Percentiles rank a stretch among this genome's conserved stretches.
phyloP scores from a whole-genome alignment of 2,329 filamentous ascomycete species.

The Zymoseptoria brevis region DNA sequence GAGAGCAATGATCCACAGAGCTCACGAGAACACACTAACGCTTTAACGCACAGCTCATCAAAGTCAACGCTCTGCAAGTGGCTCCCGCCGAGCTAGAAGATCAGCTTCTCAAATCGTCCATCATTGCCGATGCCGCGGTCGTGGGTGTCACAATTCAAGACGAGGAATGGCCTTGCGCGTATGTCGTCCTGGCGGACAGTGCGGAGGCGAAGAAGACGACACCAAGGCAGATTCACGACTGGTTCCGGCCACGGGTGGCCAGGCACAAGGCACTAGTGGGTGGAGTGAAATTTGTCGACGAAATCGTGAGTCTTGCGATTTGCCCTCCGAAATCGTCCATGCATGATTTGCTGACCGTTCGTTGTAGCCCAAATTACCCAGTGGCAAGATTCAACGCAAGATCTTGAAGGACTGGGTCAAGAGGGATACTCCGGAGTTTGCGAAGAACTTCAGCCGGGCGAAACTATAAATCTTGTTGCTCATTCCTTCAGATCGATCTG shows the following conservation, averaged over 20 bases:
- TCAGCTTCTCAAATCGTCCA: slow-evolving; percentile 44
- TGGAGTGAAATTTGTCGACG: slow-evolving; percentile 45
- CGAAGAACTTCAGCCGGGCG: slow-evolving; percentile 15
- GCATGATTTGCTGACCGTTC: slow-evolving; percentile 1
- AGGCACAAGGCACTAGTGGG: slow-evolving; percentile 36
- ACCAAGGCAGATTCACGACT: slow-evolving; percentile 31
- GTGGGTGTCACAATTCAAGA: slow-evolving; percentile 45
- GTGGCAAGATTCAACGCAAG: slow-evolving; percentile 52
- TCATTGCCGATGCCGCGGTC: slow-evolving; percentile 48
- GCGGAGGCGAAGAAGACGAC: slow-evolving; percentile 33
- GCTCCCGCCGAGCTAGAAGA: slow-evolving; percentile 26
- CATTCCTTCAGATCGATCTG: too few relatives aligned
- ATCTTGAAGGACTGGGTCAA: slow-evolving; percentile 51
- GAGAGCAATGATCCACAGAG: neutral
- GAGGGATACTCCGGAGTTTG: slow-evolving; percentile 38
- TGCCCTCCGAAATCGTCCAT: neutral
- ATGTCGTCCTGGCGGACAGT: slow-evolving; percentile 44
- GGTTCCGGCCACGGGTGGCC: slow-evolving; percentile 32
- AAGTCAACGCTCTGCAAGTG: slow-evolving; percentile 34
- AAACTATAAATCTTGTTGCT: neutral
- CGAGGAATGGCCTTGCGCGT: slow-evolving; percentile 48
- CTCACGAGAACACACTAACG: neutral
- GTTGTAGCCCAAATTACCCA: slow-evolving; percentile 43
- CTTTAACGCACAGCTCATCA: slow-evolving; percentile 30
- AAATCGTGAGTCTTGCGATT: slow-evolving; percentile 31